Conservation (phyloP, 2,329 filamentous ascomycete genomes). For the Clarireedia paspali region DNA sequence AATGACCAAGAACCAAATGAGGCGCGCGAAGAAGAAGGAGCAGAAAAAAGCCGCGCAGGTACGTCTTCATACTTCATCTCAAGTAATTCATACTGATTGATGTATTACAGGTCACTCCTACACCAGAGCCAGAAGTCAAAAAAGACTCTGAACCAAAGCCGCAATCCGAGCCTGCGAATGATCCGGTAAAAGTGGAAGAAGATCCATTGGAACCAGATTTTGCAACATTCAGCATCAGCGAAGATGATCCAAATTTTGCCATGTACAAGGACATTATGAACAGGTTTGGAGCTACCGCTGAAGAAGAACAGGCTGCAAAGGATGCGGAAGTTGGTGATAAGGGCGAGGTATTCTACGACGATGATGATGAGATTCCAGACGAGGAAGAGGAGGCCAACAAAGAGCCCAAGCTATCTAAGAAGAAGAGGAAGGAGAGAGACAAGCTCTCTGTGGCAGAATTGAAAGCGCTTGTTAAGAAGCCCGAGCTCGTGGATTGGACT, state of each 20-base stretch:
- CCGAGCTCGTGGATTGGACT: conserved; percentile 96
- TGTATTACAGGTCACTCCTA: conserved; percentile 27
- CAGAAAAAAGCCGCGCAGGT: conserved; percentile 64
- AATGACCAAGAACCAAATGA: conserved; percentile 89
- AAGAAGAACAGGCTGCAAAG: conserved; percentile 55
- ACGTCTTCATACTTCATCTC: conserved; percentile 11
- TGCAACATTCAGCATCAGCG: conserved; percentile 41
- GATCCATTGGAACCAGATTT: conserved; percentile 39
- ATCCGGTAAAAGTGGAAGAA: conserved; percentile 19
- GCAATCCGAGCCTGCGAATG: conserved; percentile 8
- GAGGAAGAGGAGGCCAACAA: conserved; percentile 65
- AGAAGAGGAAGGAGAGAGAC: conserved; percentile 84
- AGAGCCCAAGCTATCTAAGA: conserved; percentile 76
- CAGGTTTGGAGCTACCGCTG: conserved; percentile 63
- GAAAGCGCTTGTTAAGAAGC: conserved; percentile 83
- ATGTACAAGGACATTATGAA: conserved; percentile 78
- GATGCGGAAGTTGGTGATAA: conserved; percentile 66
- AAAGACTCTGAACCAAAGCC: conserved; percentile 30
- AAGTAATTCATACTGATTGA: conserved; percentile 2
- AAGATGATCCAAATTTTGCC: conserved; percentile 70
- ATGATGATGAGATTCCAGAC: conserved; percentile 79
- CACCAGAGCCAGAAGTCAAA: conserved; percentile 22
- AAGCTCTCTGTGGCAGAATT: conserved; percentile 92
- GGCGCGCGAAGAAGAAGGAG: conserved; percentile 90
- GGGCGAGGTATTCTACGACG: conserved; percentile 74